A percentile compares a stretch with the other conserved stretches of the same genome.
phyloP scores from a whole-genome alignment of 2,329 filamentous ascomycete genomes.

The Aspergillus sp. region DNA sequence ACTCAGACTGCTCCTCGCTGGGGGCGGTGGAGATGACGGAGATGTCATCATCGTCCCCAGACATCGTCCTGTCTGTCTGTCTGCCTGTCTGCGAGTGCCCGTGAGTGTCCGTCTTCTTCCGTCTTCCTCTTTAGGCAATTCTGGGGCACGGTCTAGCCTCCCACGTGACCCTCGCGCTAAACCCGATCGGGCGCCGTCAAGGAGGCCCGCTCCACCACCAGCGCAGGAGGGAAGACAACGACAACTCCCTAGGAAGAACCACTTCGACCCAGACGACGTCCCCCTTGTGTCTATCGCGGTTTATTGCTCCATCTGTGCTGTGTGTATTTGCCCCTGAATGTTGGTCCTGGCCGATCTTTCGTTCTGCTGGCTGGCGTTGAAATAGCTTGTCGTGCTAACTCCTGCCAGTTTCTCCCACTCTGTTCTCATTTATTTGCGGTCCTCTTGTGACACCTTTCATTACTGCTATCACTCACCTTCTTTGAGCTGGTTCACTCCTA shows the following conservation, averaged over 20 bases:
- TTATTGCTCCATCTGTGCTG: neutral
- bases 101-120: too few relatives aligned
- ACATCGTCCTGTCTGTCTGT: conserved; percentile 3
- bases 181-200: neutral
- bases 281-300: neutral
- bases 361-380: neutral
- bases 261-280: neutral
- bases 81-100: neutral
- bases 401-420: conserved; percentile 2
- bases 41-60: conserved; percentile 41
- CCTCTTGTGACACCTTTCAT: conserved; percentile 12
- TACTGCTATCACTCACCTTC: conserved; percentile 13
- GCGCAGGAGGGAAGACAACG: neutral
- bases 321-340: neutral
- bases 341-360: neutral
- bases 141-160: neutral
- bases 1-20: conserved; percentile 42
- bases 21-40: conserved; percentile 49
- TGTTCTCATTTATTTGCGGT: neutral
- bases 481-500: conserved; percentile 15
- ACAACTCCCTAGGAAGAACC: neutral
- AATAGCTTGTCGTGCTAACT: neutral
- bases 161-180: neutral
- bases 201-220: neutral
- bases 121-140: too few relatives aligned